phyloP scores from a whole-genome alignment of 768 basidiomycete species.

The Trametes elegans region DNA sequence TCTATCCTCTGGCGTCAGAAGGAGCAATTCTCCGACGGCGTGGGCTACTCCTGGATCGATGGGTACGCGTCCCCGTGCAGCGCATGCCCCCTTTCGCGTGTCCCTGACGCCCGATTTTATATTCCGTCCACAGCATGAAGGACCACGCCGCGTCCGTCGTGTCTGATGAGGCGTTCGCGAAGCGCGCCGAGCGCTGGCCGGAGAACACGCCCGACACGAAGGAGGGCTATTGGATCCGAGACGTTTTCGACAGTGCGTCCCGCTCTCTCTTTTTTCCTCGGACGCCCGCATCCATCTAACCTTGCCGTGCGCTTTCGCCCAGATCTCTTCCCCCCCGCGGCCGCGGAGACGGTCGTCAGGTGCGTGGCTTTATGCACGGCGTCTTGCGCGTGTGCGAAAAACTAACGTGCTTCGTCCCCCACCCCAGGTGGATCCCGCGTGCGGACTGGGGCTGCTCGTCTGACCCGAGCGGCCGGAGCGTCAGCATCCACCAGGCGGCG shows the following conservation, averaged over 20 bases:
- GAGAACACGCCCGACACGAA: constrained; percentile 89
- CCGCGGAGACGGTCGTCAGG: constrained; percentile 90
- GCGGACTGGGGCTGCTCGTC: constrained; percentile 95
- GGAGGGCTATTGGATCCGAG: constrained; percentile 91
- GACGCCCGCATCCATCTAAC: constrained; percentile 2
- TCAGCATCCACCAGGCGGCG: constrained; percentile 93
- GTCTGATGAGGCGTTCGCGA: constrained; percentile 78
- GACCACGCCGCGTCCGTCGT: constrained; percentile 73
- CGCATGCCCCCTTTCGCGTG: background rate
- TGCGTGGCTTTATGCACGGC: constrained; percentile 34
- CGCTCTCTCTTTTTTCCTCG: background rate
- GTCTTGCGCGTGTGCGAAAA: background rate
- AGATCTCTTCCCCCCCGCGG: constrained; percentile 85
- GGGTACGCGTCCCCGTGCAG: constrained; percentile 48
- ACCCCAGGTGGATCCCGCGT: constrained; percentile 82
- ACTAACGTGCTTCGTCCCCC: constrained; percentile 1
- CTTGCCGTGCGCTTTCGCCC: constrained; percentile 6
- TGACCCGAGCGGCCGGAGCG: constrained; percentile 94
- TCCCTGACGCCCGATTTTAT: background rate
- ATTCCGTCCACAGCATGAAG: constrained; percentile 64
- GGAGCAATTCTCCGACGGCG: constrained; percentile 99
- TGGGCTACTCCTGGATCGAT: constrained; percentile 99
- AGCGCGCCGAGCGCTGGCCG: constrained; percentile 72
- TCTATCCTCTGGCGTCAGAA: constrained; percentile 99
- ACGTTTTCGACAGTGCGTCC: constrained; percentile 78